Evolutionary conservation across 306 rosid species (phyloP).

Genomic region (Cucurbita moschata): DNA sequence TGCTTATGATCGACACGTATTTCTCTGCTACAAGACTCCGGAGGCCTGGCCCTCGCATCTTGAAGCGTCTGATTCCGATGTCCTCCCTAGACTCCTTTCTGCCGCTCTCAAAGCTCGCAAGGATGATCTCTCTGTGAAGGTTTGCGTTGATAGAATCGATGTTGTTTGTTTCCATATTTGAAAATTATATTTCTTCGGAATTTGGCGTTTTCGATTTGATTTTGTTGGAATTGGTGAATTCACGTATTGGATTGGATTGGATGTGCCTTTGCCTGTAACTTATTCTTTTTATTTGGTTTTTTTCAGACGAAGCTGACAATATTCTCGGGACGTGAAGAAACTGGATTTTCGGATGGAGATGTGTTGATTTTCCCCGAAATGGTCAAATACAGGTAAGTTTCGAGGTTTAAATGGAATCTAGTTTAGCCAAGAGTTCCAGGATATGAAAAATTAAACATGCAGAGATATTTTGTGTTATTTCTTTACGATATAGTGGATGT

Average conservation of each 20-base stretch:
- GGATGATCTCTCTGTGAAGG: constrained; percentile 19
- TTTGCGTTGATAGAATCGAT: neutral
- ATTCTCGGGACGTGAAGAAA: constrained; percentile 52
- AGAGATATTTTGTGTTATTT: neutral
- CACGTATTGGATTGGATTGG: neutral
- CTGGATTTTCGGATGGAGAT: constrained; percentile 51
- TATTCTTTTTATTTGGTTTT: neutral
- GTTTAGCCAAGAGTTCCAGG: neutral
- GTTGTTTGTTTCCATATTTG: neutral
- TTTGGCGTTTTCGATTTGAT: neutral
- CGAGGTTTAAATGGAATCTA: neutral
- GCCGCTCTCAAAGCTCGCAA: constrained; percentile 47
- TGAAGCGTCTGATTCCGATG: constrained; percentile 56
- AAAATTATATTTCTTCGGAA: neutral
- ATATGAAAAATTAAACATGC: neutral
- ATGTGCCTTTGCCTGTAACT: neutral
- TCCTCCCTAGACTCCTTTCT: constrained; percentile 43
- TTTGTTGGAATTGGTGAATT: neutral
- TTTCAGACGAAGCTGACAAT: constrained; percentile 59
- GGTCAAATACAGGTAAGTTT: constrained; percentile 54
- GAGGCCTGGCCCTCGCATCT: constrained; percentile 57
- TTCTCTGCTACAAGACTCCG: constrained; percentile 71
- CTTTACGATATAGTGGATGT: neutral
- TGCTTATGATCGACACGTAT: constrained; percentile 77
- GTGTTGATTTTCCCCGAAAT: constrained; percentile 75